phyloP scores from a whole-genome alignment of 2,329 filamentous ascomycete species.

The Sporothrix globosa region DNA sequence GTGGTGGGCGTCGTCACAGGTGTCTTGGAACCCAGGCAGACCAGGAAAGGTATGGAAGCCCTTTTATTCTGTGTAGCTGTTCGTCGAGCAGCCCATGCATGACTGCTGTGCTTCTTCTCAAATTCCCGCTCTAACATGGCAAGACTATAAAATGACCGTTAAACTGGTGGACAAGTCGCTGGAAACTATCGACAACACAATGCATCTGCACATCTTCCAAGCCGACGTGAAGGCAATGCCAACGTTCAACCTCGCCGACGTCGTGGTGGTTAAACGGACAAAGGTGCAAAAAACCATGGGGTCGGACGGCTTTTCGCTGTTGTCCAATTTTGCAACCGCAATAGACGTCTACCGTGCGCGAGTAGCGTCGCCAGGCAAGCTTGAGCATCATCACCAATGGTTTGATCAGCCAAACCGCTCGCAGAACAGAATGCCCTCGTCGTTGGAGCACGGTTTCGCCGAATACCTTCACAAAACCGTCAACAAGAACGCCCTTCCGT shows the following conservation, averaged over 20 bases:
- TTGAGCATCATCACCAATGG: not conserved
- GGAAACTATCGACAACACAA: slow-evolving; percentile 47
- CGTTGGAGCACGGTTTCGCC: slow-evolving; percentile 51
- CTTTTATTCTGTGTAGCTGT: not conserved
- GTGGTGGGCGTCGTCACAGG: not conserved
- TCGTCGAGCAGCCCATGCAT: not conserved
- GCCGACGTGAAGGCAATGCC: slow-evolving; percentile 53
- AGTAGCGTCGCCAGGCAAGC: slow-evolving; percentile 47
- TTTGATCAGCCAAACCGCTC: not conserved
- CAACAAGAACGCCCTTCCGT: slow-evolving; percentile 51
- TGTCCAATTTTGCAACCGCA: slow-evolving; percentile 49
- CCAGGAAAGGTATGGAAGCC: not conserved
- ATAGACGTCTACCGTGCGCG: slow-evolving; percentile 51
- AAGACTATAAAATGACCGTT: slow-evolving; percentile 65
- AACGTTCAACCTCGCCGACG: slow-evolving; percentile 56
- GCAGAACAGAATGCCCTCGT: slow-evolving; percentile 32
- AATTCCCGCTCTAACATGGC: slow-evolving; percentile 17
- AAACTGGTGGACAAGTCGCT: slow-evolving; percentile 63
- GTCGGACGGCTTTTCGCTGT: slow-evolving; percentile 46
- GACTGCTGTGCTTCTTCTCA: not conserved
- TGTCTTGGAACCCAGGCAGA: not conserved
- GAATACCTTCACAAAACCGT: slow-evolving; percentile 52
- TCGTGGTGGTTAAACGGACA: slow-evolving; percentile 64
- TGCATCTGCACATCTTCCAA: slow-evolving; percentile 65
- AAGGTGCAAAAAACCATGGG: slow-evolving; percentile 51